Evolutionary conservation across 768 basidiomycete species (phyloP).

Genomic region (Termitomyces heimii): DNA sequence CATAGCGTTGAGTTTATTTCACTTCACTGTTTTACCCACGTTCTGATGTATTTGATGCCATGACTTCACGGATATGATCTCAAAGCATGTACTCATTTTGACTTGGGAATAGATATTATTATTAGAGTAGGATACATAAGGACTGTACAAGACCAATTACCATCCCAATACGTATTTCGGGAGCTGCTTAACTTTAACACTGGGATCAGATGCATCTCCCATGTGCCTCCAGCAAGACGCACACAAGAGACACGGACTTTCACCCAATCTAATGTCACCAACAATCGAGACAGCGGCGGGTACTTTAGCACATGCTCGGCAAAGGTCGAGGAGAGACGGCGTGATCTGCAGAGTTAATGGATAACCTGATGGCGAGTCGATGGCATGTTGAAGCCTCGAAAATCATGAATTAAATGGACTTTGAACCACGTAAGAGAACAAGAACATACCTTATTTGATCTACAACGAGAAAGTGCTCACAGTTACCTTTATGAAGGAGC

Average conservation of each 20-base stretch:
- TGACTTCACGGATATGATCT: neutral
- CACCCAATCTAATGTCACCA: constrained; percentile 69
- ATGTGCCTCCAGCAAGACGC: constrained; percentile 67
- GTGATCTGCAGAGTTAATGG: constrained; percentile 65
- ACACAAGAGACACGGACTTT: constrained; percentile 74
- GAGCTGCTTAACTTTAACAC: constrained; percentile 48
- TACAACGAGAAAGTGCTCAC: constrained; percentile 73
- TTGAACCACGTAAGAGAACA: neutral
- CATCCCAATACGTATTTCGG: constrained; percentile 28
- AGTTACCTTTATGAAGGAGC: constrained; percentile 75
- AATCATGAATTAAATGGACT: constrained; percentile 1
- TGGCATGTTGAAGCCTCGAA: constrained; percentile 49
- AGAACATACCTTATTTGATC: constrained; percentile 63
- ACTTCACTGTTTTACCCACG: neutral
- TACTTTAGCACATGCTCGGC: constrained; percentile 63
- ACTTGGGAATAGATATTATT: neutral
- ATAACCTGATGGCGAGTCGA: constrained; percentile 54
- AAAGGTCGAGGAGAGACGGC: constrained; percentile 54
- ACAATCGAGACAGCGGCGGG: constrained; percentile 65
- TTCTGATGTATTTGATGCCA: neutral
- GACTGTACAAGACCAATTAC: neutral
- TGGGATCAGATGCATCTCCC: constrained; percentile 44
- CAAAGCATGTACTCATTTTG: neutral
- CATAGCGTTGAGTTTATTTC: constrained; percentile 16
- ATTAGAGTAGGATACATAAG: neutral